A percentile compares a stretch with the other conserved stretches of the same genome.
These are phyloP conservation scores for Pichia sp. DNA, from an alignment of 1,139 yeast species.

Conservation along the genomic window DNA sequence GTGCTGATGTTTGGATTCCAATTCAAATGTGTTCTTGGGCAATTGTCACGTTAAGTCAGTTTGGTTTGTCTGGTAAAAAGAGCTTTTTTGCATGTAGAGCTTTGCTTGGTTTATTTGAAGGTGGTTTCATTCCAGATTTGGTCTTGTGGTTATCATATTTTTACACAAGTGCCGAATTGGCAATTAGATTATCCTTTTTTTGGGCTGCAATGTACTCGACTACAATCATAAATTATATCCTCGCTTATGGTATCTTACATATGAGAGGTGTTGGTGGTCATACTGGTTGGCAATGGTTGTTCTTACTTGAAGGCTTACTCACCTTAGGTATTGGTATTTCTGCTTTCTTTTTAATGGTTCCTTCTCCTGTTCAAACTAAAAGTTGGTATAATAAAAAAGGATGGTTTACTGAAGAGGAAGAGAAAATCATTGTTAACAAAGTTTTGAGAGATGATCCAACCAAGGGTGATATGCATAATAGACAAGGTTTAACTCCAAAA, in stretches of 20 bases:
- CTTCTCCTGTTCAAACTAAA: conserved; percentile 52
- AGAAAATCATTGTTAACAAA: conserved; percentile 55
- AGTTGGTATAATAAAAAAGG: conserved; percentile 40
- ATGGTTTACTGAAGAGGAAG: conserved; percentile 59
- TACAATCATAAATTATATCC: conserved; percentile 35
- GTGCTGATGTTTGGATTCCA: conserved; percentile 51
- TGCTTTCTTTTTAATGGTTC: conserved; percentile 53
- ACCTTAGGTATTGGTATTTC: conserved; percentile 50
- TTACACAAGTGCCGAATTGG: conserved; percentile 45
- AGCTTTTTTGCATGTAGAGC: conserved; percentile 40
- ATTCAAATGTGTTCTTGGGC: conserved; percentile 47
- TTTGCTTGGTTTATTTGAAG: conserved; percentile 44
- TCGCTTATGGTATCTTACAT: conserved; percentile 42
- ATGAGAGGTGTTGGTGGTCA: conserved; percentile 35
- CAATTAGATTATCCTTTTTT: conserved; percentile 44
- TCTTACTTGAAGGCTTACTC: conserved; percentile 54
- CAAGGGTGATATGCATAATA: conserved; percentile 63
- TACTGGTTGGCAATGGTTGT: conserved; percentile 61
- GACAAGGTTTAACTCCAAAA: conserved; percentile 41
- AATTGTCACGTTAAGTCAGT: conserved; percentile 43
- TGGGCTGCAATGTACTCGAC: conserved; percentile 42
- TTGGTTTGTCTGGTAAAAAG: conserved; percentile 32
- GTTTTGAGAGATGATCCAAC: conserved; percentile 62
- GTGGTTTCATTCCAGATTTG: conserved; percentile 53
- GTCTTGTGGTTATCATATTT: conserved; percentile 52